Percentiles rank a stretch among this genome's conserved stretches.
Conservation (phyloP, 2,329 filamentous ascomycete species). For the Ophiostoma tasmaniense region DNA sequence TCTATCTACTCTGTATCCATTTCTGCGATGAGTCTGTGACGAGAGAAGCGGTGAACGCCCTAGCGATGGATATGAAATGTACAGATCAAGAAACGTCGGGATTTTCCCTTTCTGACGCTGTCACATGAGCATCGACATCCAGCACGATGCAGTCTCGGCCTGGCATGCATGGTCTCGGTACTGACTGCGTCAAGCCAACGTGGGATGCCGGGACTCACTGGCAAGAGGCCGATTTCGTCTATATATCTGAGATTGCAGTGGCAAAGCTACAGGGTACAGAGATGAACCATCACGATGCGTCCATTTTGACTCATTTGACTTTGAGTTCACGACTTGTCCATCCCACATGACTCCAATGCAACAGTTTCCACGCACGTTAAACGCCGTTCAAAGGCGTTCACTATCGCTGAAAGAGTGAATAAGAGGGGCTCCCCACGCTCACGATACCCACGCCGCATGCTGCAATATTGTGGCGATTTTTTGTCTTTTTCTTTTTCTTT, state of each 20-base stretch:
- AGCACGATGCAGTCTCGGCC: not conserved
- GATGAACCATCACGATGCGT: too few species aligned
- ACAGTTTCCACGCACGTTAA: too few species aligned
- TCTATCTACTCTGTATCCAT: too few species aligned
- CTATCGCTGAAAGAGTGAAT: not conserved
- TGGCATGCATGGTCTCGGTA: not conserved
- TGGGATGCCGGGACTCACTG: not conserved
- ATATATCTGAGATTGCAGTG: too few species aligned
- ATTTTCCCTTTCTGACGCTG: not conserved
- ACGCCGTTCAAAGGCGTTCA: not conserved
- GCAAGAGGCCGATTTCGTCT: too few species aligned
- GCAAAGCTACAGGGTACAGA: too few species aligned
- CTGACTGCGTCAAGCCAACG: not conserved
- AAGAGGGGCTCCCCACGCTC: conserved; percentile 2
- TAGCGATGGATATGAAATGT: not conserved
- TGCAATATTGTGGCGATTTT: not conserved
- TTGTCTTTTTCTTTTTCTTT: too few species aligned
- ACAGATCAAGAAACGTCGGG: not conserved
- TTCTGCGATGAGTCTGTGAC: too few species aligned
- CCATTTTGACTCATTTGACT: too few species aligned
- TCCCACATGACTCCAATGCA: too few species aligned
- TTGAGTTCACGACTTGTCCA: too few species aligned
- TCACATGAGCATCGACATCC: not conserved
- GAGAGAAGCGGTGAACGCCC: too few species aligned
- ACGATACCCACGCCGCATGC: not conserved